Base-by-base conservation (phyloP, 371 early-diverging fungal genomes). In the Circinella umbellata region DNA sequence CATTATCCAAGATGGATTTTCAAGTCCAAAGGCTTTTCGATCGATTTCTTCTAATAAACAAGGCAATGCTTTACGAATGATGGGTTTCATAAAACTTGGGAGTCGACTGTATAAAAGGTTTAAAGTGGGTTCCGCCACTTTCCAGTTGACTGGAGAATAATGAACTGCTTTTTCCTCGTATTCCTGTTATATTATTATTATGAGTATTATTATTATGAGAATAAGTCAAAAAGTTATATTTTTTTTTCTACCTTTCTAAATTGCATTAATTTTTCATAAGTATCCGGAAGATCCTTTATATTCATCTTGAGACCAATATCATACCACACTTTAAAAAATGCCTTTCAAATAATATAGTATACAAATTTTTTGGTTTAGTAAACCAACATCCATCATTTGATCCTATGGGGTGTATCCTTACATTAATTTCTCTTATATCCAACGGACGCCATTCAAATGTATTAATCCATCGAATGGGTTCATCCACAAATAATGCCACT, bases 241-340 rank as follows among this genome's bases (percentile, higher is more conserved):
- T 20, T 18, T 37, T 13, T 48, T 71, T 17, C 1, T 57, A 73
- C 74, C 67, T 83, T 73, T 49, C 75, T 72, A 61, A 81, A 80
- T 10, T 63, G 63, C 11, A 42, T 59, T 47, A 87, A 69, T 34
- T 77, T 80, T 18, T 82, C 76, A 4, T 71, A 34, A 5, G 84
- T 78, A 14, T 72, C 70, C 3, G 86, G 88, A 47, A 88, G 86
- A 69, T 80, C 75, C 63, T 82, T 76, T 36, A 88, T 86, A 11
- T 76, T 73, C 84, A 86, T 82, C 17, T 73, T 64, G 14, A 63
- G 63, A 0, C 84, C 84, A 63, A 77, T 69, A 39, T 73, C 68
- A 36, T 69, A 71, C 86, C 87, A 88, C 0, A 84, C 69, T 18
- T 69, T 79, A 55, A 79, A 83, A 57, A 74, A 68, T 11, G 77